Conservation (phyloP, 768 basidiomycete species). For the Suillus decipiens region DNA sequence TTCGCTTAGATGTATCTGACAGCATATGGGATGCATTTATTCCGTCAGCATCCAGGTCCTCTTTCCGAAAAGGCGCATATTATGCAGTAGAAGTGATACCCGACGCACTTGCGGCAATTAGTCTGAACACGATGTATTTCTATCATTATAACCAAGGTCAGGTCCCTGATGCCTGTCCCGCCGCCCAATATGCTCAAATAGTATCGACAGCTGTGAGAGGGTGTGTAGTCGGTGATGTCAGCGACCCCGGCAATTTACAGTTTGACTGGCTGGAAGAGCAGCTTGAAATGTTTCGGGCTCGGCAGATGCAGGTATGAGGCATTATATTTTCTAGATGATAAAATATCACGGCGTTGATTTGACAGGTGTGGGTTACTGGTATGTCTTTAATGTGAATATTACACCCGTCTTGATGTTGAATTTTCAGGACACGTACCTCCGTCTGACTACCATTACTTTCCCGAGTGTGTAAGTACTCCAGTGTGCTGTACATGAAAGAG, state of each 20-base stretch:
- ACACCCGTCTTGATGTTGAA: constrained; percentile 24
- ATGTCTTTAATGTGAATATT: constrained; percentile 21
- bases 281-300: constrained; percentile 61
- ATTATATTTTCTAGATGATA: not conserved
- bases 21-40: constrained; percentile 85
- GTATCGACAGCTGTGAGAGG: constrained; percentile 67
- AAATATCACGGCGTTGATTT: constrained; percentile 2
- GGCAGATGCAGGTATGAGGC: constrained; percentile 69
- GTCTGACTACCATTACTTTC: constrained; percentile 75
- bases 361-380: constrained; percentile 52
- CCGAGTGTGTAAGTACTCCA: constrained; percentile 70
- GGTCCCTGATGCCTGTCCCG: constrained; percentile 15
- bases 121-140: constrained; percentile 89
- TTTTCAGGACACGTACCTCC: constrained; percentile 82
- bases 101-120: constrained; percentile 72
- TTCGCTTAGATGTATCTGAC: constrained; percentile 16
- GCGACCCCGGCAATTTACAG: constrained; percentile 87
- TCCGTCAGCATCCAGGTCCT: constrained; percentile 73
- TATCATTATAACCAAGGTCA: constrained; percentile 86
- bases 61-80: constrained; percentile 85
- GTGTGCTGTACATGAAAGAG: not conserved
- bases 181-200: constrained; percentile 9
- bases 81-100: constrained; percentile 81
- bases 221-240: constrained; percentile 58
- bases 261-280: constrained; percentile 92